These are phyloP conservation scores for Rhizopus sp. DNA, from an alignment of 371 early-diverging fungal genomes.

Conservation along the genomic window DNA sequence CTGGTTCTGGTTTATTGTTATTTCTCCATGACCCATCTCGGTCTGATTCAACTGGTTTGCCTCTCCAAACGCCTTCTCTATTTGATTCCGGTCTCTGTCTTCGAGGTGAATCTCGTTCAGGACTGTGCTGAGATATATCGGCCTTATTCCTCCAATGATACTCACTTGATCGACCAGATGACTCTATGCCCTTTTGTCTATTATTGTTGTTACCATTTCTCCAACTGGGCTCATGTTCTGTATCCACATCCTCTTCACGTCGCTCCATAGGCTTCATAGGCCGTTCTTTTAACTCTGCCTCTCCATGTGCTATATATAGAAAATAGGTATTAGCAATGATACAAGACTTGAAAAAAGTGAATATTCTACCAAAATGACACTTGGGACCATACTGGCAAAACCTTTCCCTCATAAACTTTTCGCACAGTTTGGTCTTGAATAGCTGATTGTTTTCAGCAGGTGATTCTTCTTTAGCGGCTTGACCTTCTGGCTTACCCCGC, in stretches of 20 bases:
- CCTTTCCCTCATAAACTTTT: slow-evolving; percentile 75
- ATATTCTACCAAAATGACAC: slow-evolving; percentile 75
- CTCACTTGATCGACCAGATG: background rate
- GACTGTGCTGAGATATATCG: no score
- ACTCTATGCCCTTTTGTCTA: background rate
- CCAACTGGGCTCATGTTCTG: background rate
- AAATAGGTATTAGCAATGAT: background rate
- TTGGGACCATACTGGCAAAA: slow-evolving; percentile 83
- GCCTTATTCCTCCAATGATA: no score
- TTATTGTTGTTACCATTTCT: background rate
- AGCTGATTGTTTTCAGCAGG: slow-evolving; percentile 59
- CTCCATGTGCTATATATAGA: slow-evolving; percentile 22
- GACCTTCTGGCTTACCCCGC: slow-evolving; percentile 52
- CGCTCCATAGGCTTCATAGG: slow-evolving; percentile 23
- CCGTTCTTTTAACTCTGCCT: slow-evolving; percentile 27
- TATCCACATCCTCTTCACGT: background rate
- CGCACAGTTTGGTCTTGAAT: slow-evolving; percentile 85
- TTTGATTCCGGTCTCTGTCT: no score
- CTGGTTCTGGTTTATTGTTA: background rate
- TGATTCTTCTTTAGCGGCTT: slow-evolving; percentile 8
- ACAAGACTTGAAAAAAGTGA: slow-evolving; percentile 1
- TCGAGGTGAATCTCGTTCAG: no score
- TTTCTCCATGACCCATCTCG: background rate
- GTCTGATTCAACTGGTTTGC: background rate
- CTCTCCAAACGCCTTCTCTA: slow-evolving; percentile 3